These are phyloP conservation scores for Datura wrightii DNA, from an alignment of 257 asterid species.

Conservation along the genomic window DNA sequence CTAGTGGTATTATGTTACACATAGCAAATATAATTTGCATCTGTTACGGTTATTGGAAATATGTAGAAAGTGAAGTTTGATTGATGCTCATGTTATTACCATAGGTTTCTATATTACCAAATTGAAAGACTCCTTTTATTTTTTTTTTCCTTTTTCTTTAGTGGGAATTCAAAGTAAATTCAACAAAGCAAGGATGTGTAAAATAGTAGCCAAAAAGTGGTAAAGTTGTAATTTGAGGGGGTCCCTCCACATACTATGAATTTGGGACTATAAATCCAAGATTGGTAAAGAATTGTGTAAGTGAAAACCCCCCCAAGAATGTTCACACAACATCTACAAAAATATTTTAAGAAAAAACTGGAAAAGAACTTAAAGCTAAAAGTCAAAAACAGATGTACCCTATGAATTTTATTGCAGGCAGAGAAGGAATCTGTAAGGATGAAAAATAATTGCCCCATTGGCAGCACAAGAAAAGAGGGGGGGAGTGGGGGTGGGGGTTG, in stretches of 20 bases:
- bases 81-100: neutral
- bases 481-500: neutral
- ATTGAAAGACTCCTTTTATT: neutral
- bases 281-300: slow-evolving; percentile 26
- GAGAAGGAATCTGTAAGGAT: slow-evolving; percentile 46
- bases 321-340: slow-evolving; percentile 22
- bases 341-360: neutral
- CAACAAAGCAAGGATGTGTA: neutral
- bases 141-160: neutral
- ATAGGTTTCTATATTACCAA: neutral
- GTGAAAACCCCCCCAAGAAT: slow-evolving; percentile 29
- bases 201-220: neutral
- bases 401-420: slow-evolving; percentile 32
- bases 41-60: neutral
- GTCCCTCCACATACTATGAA: slow-evolving; percentile 20
- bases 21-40: neutral
- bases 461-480: slow-evolving; percentile 31
- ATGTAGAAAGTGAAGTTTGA: neutral
- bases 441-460: slow-evolving; percentile 38
- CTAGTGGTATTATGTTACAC: neutral
- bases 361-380: slow-evolving; percentile 24
- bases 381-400: slow-evolving; percentile 33
- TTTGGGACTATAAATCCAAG: slow-evolving; percentile 29
- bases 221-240: slow-evolving; percentile 24
- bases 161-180: neutral